Percentiles rank a stretch among this genome's conserved stretches.
These are phyloP conservation scores for Grammothele lineata DNA, from an alignment of 768 basidiomycete genomes.

Conservation along the genomic window DNA sequence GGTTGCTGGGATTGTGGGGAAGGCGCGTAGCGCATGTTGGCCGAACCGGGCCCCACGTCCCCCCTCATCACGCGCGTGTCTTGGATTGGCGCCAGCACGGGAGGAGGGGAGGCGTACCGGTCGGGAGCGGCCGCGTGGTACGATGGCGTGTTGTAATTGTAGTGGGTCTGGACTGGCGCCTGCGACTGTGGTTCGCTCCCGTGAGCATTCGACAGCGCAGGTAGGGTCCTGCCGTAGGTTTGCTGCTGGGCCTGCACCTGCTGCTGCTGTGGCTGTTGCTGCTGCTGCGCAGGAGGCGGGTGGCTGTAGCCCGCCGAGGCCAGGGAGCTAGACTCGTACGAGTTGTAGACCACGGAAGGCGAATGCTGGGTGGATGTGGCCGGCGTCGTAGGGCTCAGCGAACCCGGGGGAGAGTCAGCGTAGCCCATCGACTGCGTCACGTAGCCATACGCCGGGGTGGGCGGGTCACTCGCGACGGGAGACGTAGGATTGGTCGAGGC, in stretches of 20 bases:
- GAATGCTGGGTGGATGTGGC: conserved; percentile 1
- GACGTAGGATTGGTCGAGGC: conserved; percentile 3
- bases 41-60: too few species aligned
- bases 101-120: conserved; percentile 10
- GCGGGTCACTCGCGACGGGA: conserved; percentile 10
- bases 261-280: background rate
- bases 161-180: background rate
- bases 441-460: conserved; percentile 9
- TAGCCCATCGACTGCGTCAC: background rate
- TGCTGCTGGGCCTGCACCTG: background rate
- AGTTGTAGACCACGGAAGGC: conserved; percentile 2
- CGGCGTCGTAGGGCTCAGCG: conserved; percentile 4
- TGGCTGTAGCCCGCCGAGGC: conserved; percentile 13
- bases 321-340: conserved; percentile 14
- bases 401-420: conserved; percentile 6
- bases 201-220: conserved; percentile 2
- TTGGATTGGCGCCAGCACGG: conserved; percentile 21
- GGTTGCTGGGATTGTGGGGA: too few species aligned
- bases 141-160: conserved; percentile 1
- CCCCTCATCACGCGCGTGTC: conserved; percentile 10
- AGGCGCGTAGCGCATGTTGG: too few species aligned
- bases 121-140: background rate
- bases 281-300: conserved; percentile 3
- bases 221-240: conserved; percentile 8
- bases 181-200: background rate